These are phyloP conservation scores for Cyclanthera cordifolia DNA, from an alignment of 306 rosid genomes.

Conservation along the genomic window DNA sequence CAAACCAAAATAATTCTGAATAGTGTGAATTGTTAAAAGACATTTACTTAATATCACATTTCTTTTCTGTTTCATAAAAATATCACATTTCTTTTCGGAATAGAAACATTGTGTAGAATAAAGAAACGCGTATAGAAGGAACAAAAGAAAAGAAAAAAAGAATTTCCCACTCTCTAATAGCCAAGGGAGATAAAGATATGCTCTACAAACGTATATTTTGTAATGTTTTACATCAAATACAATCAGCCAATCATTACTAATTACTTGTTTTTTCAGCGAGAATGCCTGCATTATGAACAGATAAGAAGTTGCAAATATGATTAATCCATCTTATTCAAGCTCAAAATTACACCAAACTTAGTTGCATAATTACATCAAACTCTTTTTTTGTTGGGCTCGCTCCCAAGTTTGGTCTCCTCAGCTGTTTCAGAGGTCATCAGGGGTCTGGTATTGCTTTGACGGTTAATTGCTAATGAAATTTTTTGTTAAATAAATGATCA, in stretches of 20 bases:
- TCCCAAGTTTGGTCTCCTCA: too few relatives aligned
- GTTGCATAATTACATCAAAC: too few relatives aligned
- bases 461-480: too few relatives aligned
- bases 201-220: not conserved
- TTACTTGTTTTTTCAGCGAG: not conserved
- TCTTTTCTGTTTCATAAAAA: not conserved
- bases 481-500: too few relatives aligned
- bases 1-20: not conserved
- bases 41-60: not conserved
- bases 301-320: not conserved
- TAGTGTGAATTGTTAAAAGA: not conserved
- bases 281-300: not conserved
- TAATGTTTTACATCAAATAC: not conserved
- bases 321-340: not conserved
- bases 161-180: not conserved
- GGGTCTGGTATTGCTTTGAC: too few relatives aligned
- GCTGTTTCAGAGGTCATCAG: too few relatives aligned
- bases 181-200: not conserved
- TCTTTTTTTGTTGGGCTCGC: too few relatives aligned
- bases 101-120: not conserved
- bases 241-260: not conserved
- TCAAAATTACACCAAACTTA: not conserved
- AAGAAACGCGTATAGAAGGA: not conserved
- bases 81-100: too few relatives aligned
- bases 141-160: too few relatives aligned